Evolutionary conservation across 1,284 basidiomycete species (phyloP).

Genomic region (Naganishia sp.): DNA sequence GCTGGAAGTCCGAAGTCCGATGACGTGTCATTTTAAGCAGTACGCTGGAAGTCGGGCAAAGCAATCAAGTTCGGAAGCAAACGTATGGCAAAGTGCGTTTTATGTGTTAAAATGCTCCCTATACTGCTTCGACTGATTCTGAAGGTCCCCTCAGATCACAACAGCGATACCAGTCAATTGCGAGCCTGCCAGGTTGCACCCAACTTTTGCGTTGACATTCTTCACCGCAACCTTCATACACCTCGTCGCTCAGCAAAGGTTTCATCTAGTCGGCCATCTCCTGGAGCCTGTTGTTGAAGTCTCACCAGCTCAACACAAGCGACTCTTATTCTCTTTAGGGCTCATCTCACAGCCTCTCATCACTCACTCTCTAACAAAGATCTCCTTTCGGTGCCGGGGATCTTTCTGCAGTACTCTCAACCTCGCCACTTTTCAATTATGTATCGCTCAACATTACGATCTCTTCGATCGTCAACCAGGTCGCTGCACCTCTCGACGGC

Average conservation of each 20-base stretch:
- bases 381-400: constrained; percentile 2
- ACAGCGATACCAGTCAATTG: constrained; percentile 6
- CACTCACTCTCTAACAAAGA: background rate
- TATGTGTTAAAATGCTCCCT: too few relatives aligned
- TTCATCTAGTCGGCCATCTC: background rate
- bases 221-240: too few relatives aligned
- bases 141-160: too few relatives aligned
- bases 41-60: too few relatives aligned
- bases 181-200: background rate
- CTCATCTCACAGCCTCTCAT: background rate
- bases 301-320: background rate
- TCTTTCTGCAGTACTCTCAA: constrained; percentile 1
- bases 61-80: too few relatives aligned
- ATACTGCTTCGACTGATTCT: too few relatives aligned
- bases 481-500: constrained; percentile 18
- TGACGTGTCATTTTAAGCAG: too few relatives aligned
- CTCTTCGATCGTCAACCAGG: constrained; percentile 22
- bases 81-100: too few relatives aligned
- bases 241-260: background rate
- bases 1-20: too few relatives aligned
- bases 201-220: constrained; percentile 11
- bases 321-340: constrained; percentile 9
- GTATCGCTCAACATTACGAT: constrained; percentile 28
- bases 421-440: background rate
- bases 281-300: constrained; percentile 4